Evolutionary conservation across 2,329 filamentous ascomycete species (phyloP), one percentile per base, ranked within the genome.

Genomic region (Colletotrichum sp.): DNA sequence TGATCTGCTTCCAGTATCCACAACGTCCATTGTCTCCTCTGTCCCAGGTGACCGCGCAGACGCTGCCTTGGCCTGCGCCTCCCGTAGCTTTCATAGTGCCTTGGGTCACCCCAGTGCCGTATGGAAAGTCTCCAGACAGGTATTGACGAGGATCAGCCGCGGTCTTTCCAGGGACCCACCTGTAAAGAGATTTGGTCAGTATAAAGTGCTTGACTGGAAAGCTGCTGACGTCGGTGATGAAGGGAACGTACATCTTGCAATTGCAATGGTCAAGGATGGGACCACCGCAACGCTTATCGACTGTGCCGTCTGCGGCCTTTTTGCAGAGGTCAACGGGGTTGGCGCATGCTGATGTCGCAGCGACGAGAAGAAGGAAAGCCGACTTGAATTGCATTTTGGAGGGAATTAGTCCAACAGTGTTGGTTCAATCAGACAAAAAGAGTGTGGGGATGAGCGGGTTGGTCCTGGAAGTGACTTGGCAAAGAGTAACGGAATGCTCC

Each of bases 331-430:
- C n/a, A 0, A 52, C 10, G 5, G n/a, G 43, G 43, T 52, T 52
- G n/a, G 43, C 43, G 12, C 43, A 52, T 13, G 43, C 43, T 13
- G 12, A 21, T 5, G n/a, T 7, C 6, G 43, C 43, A 52, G 43
- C 43, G 12, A 52, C 43, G n/a, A 52, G 43, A 7, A 48, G 43
- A 52, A 52, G 43, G 6, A 52, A 5, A 13, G 43, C 43, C 6
- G 43, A 52, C n/a, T 52, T 52, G 43, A 52, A 21, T 6, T 52
- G 7, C 43, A 52, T 52, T 52, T 21, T 52, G 0, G 43, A 13
- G 6, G 2, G 5, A 7, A 21, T 21, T 0, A 21, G n/a, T 13
- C 43, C n/a, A 7, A 21, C 4, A 1, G 12, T 0, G 43, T 13
- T 52, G 43, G 43, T 52, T 52, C n/a, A 1, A 48, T 48, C 3